phyloP scores from a whole-genome alignment of 106 monocot genomes.

The Dendrobium catenatum region DNA sequence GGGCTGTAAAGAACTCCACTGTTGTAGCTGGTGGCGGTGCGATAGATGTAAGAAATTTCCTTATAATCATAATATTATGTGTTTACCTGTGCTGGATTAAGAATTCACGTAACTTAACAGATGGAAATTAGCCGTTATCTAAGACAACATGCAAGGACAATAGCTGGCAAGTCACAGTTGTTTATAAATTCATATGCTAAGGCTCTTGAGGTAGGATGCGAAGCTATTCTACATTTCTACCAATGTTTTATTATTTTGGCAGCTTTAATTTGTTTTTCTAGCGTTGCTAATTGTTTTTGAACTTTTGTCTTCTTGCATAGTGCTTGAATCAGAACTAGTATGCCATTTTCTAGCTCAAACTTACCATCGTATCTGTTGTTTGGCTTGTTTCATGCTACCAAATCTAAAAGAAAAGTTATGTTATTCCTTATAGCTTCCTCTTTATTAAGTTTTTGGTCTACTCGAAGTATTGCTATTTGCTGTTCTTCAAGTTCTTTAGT shows the following conservation, averaged over 20 bases:
- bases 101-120: slow-evolving; percentile 19
- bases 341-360: background rate
- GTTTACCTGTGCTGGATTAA: background rate
- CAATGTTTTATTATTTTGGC: background rate
- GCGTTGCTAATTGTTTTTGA: background rate
- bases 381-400: background rate
- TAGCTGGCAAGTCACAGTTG: slow-evolving; percentile 94
- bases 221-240: background rate
- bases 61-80: background rate
- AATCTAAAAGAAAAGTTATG: background rate
- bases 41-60: slow-evolving; percentile 63
- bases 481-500: background rate
- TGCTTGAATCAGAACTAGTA: background rate
- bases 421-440: background rate
- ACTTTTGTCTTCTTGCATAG: background rate
- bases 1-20: slow-evolving; percentile 97
- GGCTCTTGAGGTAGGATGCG: slow-evolving; percentile 82
- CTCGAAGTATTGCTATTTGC: background rate
- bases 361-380: background rate
- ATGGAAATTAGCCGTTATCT: slow-evolving; percentile 93
- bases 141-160: slow-evolving; percentile 82
- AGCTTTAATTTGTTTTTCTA: background rate
- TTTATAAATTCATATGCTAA: slow-evolving; percentile 99
- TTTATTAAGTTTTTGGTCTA: background rate
- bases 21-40: slow-evolving; percentile 98